phyloP scores from a whole-genome alignment of 768 basidiomycete species.

The Pleurotus citrinopileatus region DNA sequence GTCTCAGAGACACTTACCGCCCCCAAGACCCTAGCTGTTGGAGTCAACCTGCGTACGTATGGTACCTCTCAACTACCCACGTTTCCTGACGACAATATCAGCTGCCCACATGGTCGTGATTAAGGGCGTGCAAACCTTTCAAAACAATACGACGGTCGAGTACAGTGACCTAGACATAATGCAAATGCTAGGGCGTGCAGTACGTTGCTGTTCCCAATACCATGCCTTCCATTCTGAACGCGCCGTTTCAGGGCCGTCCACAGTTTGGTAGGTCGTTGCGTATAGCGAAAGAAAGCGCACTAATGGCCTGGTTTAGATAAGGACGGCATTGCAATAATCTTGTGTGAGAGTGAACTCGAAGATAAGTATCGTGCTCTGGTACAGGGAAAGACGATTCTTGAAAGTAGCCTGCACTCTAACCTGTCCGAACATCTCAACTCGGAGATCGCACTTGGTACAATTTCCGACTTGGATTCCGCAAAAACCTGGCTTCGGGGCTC shows the following conservation, averaged over 20 bases:
- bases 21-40: conserved; percentile 85
- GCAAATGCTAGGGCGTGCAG: conserved; percentile 96
- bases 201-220: conserved; percentile 29
- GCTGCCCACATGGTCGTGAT: conserved; percentile 94
- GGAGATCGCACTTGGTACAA: conserved; percentile 83
- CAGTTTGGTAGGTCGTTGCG: conserved; percentile 65
- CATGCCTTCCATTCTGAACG: background rate
- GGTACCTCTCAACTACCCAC: background rate
- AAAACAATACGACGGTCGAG: conserved; percentile 66
- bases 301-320: conserved; percentile 49
- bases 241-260: conserved; percentile 66
- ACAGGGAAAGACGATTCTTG: conserved; percentile 74
- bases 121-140: conserved; percentile 83
- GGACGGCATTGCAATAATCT: conserved; percentile 78
- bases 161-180: conserved; percentile 92
- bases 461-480: conserved; percentile 64
- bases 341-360: conserved; percentile 75
- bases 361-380: conserved; percentile 67
- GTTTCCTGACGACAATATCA: conserved; percentile 24
- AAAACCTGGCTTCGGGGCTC: conserved; percentile 82
- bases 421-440: conserved; percentile 92
- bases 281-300: background rate
- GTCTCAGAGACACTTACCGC: background rate
- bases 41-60: conserved; percentile 86
- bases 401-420: conserved; percentile 81